Conservation (phyloP, 495 filamentous ascomycete species). For the Aspergillus affinis region DNA sequence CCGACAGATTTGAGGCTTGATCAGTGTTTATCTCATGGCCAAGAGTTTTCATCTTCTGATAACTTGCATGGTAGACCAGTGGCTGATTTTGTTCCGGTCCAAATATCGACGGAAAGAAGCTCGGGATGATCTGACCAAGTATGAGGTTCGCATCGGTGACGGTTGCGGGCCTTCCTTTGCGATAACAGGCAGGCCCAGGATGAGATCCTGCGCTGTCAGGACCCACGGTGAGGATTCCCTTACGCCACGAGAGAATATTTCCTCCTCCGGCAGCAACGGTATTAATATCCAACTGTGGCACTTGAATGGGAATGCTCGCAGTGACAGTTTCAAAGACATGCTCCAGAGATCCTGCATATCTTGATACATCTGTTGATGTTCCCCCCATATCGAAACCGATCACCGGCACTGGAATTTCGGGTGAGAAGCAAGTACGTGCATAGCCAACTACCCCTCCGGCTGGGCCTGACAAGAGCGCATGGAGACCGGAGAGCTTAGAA, state of each 20-base stretch:
- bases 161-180: slow-evolving; percentile 88
- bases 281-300: slow-evolving; percentile 95
- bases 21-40: slow-evolving; percentile 76
- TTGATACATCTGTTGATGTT: slow-evolving; percentile 90
- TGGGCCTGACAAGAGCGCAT: slow-evolving; percentile 59
- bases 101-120: slow-evolving; percentile 98
- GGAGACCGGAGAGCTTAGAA: slow-evolving; percentile 56
- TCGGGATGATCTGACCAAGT: slow-evolving; percentile 81
- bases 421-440: slow-evolving; percentile 90
- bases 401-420: slow-evolving; percentile 79
- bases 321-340: slow-evolving; percentile 98
- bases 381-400: slow-evolving; percentile 98
- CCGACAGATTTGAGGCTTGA: slow-evolving; percentile 52
- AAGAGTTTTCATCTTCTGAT: slow-evolving; percentile 72
- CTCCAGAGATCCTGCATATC: slow-evolving; percentile 90
- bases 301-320: slow-evolving; percentile 90
- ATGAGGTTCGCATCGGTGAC: slow-evolving; percentile 96
- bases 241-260: slow-evolving; percentile 86
- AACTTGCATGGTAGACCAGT: slow-evolving; percentile 73
- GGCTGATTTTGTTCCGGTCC: slow-evolving; percentile 87
- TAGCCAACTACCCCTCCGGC: slow-evolving; percentile 84
- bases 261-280: slow-evolving; percentile 95
- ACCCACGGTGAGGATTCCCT: slow-evolving; percentile 93
- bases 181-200: slow-evolving; percentile 90
- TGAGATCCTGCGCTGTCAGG: slow-evolving; percentile 92